Percentiles rank a stretch among this genome's conserved stretches.
These are phyloP conservation scores for Metschnikowia borealis DNA, from an alignment of 805 yeast genomes.

Conservation along the genomic window DNA sequence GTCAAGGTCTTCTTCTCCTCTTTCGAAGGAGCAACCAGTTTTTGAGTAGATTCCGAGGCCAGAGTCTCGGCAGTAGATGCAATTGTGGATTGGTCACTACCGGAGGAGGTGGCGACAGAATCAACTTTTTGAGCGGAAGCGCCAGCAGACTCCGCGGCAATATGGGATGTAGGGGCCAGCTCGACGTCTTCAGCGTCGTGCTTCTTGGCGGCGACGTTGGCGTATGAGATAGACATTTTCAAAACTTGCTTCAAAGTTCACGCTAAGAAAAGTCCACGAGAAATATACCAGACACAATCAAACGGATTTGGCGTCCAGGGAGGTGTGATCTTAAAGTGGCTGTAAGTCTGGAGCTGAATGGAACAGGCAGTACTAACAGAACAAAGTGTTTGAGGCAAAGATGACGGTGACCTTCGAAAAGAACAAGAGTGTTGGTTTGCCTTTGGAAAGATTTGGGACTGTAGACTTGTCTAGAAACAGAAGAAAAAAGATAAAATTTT, in stretches of 20 bases:
- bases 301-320: constrained; percentile 1
- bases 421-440: not conserved
- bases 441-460: constrained; percentile 2
- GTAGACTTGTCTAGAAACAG: constrained; percentile 3
- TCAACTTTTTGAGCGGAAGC: constrained; percentile 4
- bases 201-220: constrained; percentile 41
- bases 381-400: not conserved
- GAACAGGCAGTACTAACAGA: constrained; percentile 2
- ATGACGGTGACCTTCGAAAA: not conserved
- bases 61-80: constrained; percentile 8
- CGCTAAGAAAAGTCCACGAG: constrained; percentile 2
- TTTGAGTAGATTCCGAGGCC: not conserved
- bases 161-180: constrained; percentile 5
- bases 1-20: constrained; percentile 35
- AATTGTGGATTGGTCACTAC: constrained; percentile 8
- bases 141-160: constrained; percentile 2
- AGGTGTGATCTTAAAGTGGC: not conserved
- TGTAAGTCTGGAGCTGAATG: not conserved
- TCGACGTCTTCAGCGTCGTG: constrained; percentile 12
- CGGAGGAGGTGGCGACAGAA: constrained; percentile 5
- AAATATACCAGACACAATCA: not conserved
- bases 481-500: constrained; percentile 3
- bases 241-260: not conserved
- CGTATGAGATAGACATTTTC: constrained; percentile 33
- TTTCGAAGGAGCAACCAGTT: constrained; percentile 10